Percentiles rank a stretch among this genome's conserved stretches.
Conservation (phyloP, 2,329 filamentous ascomycete species). For the Ustulina deusta region DNA sequence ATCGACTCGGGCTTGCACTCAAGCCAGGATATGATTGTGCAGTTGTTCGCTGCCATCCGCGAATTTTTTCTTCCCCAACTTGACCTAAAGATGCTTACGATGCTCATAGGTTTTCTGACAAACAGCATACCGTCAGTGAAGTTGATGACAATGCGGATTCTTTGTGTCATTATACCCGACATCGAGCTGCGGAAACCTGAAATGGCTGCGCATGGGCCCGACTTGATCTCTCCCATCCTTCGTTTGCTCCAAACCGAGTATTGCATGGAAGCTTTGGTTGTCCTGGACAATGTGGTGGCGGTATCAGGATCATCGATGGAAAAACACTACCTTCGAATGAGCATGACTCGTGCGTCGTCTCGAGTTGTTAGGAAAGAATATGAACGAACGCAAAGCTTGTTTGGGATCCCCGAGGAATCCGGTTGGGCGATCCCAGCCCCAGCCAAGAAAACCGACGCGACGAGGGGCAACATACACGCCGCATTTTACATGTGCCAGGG, state of each 20-base stretch:
- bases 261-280: slow-evolving; percentile 90
- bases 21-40: slow-evolving; percentile 79
- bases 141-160: slow-evolving; percentile 89
- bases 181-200: slow-evolving; percentile 94
- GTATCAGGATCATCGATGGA: slow-evolving; percentile 94
- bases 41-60: slow-evolving; percentile 79
- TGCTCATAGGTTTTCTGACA: slow-evolving; percentile 89
- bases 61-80: slow-evolving; percentile 83
- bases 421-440: slow-evolving; percentile 97
- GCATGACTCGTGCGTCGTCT: slow-evolving; percentile 91
- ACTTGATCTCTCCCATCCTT: slow-evolving; percentile 92
- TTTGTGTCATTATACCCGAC: slow-evolving; percentile 85
- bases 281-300: slow-evolving; percentile 94
- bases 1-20: slow-evolving; percentile 73
- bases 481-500: slow-evolving; percentile 94
- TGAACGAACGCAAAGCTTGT: slow-evolving; percentile 91
- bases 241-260: slow-evolving; percentile 92
- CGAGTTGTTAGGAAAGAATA: slow-evolving; percentile 92
- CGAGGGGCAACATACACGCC: slow-evolving; percentile 91
- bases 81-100: slow-evolving; percentile 87
- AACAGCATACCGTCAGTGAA: slow-evolving; percentile 93
- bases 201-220: slow-evolving; percentile 89
- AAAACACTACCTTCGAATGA: slow-evolving; percentile 95
- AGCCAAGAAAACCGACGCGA: slow-evolving; percentile 87
- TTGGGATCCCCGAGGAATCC: slow-evolving; percentile 94